Percentiles rank a stretch among this genome's conserved stretches.
These are phyloP conservation scores for Acanthamoeba sp. DNA, from an alignment of 208 protist genomes.

Conservation along the genomic window DNA sequence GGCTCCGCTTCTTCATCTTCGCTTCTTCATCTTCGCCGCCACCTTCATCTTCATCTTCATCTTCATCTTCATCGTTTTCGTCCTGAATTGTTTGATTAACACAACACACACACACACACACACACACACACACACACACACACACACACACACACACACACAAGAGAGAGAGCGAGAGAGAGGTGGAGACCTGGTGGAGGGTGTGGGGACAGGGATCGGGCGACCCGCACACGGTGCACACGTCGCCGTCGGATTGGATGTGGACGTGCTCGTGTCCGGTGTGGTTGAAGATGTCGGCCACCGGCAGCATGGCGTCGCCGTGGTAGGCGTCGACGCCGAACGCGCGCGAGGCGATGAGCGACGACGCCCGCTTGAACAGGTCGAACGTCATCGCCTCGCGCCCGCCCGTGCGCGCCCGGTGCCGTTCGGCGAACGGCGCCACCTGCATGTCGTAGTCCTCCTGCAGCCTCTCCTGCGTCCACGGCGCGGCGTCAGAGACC, in stretches of 20 bases:
- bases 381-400: background rate
- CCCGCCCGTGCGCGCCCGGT: background rate
- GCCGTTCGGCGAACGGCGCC: background rate
- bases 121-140: too few relatives aligned
- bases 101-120: too few relatives aligned
- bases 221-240: background rate
- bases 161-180: too few relatives aligned
- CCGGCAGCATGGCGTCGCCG: background rate
- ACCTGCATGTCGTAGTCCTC: background rate
- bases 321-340: background rate
- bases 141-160: too few relatives aligned
- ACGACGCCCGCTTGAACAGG: background rate
- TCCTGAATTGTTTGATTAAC: background rate
- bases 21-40: background rate
- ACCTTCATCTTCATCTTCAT: background rate
- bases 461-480: background rate
- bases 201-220: background rate
- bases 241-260: background rate
- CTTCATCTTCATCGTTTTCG: background rate
- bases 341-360: background rate
- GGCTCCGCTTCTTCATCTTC: background rate
- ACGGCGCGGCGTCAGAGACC: too few relatives aligned
- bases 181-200: too few relatives aligned
- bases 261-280: background rate
- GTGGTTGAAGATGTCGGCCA: slow-evolving; percentile 1